Evolutionary conservation across 2,329 filamentous ascomycete genomes (phyloP).

Genomic region (Dendrostoma leiphaemia): DNA sequence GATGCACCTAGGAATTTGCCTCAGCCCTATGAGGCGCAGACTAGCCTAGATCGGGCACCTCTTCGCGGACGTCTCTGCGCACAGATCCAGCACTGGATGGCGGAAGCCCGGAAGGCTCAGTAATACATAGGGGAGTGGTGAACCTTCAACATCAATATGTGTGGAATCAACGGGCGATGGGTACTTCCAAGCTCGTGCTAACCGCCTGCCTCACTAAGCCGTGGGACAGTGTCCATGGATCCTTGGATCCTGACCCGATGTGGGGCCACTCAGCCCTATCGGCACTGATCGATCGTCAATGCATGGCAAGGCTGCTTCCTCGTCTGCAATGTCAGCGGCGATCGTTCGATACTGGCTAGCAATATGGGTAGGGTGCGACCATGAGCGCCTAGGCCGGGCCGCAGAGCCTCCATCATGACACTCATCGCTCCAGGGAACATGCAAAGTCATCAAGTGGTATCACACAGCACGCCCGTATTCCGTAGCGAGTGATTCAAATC

Average conservation of each 20-base stretch:
- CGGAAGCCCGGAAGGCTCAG: background rate
- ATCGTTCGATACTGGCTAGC: background rate
- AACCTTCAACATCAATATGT: background rate
- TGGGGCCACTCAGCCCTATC: too few species aligned
- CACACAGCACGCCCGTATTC: background rate
- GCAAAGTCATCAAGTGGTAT: background rate
- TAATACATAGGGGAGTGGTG: background rate
- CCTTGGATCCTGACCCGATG: too few species aligned
- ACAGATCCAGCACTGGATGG: background rate
- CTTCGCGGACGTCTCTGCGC: too few species aligned
- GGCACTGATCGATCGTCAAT: too few species aligned
- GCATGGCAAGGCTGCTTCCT: too few species aligned
- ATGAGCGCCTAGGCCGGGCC: background rate
- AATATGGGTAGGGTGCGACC: background rate
- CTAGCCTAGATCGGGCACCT: background rate
- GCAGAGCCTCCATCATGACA: background rate
- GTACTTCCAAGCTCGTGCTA: too few species aligned
- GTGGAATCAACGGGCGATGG: background rate
- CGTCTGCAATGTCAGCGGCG: conserved; percentile 9
- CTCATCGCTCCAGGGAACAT: background rate
- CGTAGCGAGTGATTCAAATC: background rate
- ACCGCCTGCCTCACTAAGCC: too few species aligned
- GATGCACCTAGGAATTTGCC: background rate
- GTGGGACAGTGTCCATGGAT: too few species aligned
- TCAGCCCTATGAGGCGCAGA: background rate